Evolutionary conservation across 805 yeast genomes (phyloP).

Genomic region (Kuraishia ogatae): DNA sequence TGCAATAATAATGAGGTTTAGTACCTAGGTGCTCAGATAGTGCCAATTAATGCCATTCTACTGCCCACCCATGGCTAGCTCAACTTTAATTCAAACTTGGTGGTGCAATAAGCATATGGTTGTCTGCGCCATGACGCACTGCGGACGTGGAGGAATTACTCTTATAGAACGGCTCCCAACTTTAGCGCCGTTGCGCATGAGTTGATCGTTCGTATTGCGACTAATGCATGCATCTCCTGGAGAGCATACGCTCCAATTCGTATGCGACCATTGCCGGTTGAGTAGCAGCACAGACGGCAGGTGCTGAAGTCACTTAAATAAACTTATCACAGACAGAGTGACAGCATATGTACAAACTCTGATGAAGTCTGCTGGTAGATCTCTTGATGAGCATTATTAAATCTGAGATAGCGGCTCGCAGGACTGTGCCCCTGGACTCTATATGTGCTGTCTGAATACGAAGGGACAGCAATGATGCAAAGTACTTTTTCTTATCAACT

Average conservation of each 20-base stretch:
- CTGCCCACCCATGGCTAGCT: background rate
- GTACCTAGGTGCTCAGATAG: background rate
- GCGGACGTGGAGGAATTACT: background rate
- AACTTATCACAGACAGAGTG: no score
- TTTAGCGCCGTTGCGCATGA: background rate
- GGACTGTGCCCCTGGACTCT: no score
- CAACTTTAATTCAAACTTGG: background rate
- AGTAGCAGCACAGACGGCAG: background rate
- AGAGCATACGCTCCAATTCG: background rate
- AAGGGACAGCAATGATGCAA: no score
- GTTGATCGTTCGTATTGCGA: background rate
- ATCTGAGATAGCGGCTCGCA: no score
- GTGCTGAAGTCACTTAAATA: no score
- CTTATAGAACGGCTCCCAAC: background rate
- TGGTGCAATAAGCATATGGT: background rate
- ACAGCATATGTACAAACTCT: no score
- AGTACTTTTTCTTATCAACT: no score
- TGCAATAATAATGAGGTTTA: background rate
- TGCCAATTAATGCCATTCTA: background rate
- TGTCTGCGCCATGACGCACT: background rate
- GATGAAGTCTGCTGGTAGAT: no score
- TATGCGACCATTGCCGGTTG: background rate
- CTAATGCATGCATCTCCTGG: background rate
- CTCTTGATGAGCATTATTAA: no score
- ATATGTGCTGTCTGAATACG: no score